phyloP scores from a whole-genome alignment of 176 grass and related monocot genomes.

The Ampelocalamus luodianensis region DNA sequence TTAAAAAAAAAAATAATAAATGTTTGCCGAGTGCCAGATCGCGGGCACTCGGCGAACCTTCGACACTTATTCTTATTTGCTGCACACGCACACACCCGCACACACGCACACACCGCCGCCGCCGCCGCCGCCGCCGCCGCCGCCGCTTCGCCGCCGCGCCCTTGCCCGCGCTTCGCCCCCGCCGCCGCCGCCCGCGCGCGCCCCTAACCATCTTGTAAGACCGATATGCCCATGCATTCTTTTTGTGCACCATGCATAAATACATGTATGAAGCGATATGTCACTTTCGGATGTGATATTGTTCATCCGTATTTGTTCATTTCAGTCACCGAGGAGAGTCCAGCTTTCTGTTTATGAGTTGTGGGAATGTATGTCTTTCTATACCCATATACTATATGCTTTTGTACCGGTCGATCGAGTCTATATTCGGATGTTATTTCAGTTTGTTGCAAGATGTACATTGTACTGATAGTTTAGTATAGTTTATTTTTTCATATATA shows the following conservation, averaged over 20 bases:
- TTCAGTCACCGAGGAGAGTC: slow-evolving; percentile 31
- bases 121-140: too few species aligned
- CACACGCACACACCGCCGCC: too few species aligned
- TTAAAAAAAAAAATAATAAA: too few species aligned
- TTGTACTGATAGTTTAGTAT: neutral
- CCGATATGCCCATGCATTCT: neutral
- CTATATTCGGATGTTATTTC: neutral
- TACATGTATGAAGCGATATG: neutral
- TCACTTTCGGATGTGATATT: neutral
- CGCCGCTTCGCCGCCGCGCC: too few species aligned
- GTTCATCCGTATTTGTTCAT: neutral
- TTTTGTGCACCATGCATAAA: neutral
- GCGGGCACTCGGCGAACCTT: too few species aligned
- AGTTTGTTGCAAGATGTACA: neutral
- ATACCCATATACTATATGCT: neutral
- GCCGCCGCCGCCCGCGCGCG: too few species aligned
- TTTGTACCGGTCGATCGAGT: neutral
- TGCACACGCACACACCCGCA: too few species aligned
- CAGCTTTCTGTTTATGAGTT: neutral
- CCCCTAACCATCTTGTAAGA: slow-evolving; percentile 29
- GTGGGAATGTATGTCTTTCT: slow-evolving; percentile 23
- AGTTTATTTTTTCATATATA: neutral
- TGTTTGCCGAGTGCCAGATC: too few species aligned
- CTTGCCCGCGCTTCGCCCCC: too few species aligned
- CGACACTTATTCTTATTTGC: too few species aligned